A percentile compares a stretch with the other conserved stretches of the same genome.
These are phyloP conservation scores for Trichoderma hamatum DNA, from an alignment of 2,329 filamentous ascomycete species.

Conservation along the genomic window DNA sequence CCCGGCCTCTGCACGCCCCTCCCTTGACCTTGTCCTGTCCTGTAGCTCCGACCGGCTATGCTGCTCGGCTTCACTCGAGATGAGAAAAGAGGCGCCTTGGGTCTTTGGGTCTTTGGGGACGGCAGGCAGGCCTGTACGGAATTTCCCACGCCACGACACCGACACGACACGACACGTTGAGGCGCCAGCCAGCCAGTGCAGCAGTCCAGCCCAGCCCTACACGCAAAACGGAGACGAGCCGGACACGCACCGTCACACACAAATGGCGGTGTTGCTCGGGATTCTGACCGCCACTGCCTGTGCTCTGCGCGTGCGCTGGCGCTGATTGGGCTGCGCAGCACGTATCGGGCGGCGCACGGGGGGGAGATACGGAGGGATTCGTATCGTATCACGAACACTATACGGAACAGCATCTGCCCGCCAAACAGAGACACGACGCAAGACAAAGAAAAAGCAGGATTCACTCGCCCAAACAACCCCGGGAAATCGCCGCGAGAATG, in stretches of 20 bases:
- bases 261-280: constrained; percentile 28
- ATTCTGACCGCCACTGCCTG: constrained; percentile 24
- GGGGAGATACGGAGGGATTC: background rate
- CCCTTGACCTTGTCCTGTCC: background rate
- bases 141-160: constrained; percentile 6
- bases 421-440: background rate
- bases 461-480: background rate
- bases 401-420: background rate
- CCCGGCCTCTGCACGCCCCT: background rate
- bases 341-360: background rate
- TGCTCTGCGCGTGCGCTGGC: background rate
- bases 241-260: constrained; percentile 2
- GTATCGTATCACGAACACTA: background rate
- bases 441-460: background rate
- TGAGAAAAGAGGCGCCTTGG: too few species aligned
- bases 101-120: too few species aligned
- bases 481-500: background rate
- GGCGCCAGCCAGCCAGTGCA: background rate
- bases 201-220: background rate
- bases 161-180: constrained; percentile 5
- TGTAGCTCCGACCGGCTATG: background rate
- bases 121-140: too few species aligned
- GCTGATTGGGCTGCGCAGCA: constrained; percentile 21
- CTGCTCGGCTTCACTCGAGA: background rate
- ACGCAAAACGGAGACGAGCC: background rate